phyloP scores from a whole-genome alignment of 768 basidiomycete species.

The Aureoboletus auriporus region DNA sequence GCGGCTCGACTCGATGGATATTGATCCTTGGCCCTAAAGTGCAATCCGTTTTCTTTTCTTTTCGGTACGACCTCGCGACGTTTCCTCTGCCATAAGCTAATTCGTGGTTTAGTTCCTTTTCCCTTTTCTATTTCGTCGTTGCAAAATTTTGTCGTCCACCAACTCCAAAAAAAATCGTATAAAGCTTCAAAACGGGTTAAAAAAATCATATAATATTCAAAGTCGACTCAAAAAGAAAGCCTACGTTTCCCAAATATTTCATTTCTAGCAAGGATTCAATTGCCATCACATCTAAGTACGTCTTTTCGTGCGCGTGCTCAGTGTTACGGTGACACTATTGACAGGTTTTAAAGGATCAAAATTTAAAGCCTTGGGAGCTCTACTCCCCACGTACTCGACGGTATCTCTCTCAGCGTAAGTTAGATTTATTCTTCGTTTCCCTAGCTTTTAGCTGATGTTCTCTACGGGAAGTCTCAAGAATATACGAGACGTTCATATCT shows the following conservation, averaged over 20 bases:
- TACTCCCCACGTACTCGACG: no score
- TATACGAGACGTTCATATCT: no score
- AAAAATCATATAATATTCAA: conserved; percentile 1
- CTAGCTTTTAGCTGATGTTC: no score
- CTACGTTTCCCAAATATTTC: no score
- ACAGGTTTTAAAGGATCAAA: conserved; percentile 1
- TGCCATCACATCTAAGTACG: not conserved
- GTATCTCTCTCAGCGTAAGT: no score
- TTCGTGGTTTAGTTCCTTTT: not conserved
- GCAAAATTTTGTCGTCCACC: not conserved
- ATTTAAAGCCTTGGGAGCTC: not conserved
- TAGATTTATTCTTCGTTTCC: not conserved
- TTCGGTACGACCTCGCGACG: not conserved
- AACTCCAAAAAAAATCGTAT: conserved; percentile 2
- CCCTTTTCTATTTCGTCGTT: not conserved
- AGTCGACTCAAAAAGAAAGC: not conserved
- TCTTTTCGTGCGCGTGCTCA: not conserved
- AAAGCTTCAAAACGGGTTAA: not conserved
- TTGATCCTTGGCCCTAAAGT: conserved; percentile 7
- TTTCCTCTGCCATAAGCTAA: not conserved
- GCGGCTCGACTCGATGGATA: conserved; percentile 10
- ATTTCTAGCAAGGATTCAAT: not conserved
- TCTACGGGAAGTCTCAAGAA: no score
- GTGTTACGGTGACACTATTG: not conserved
- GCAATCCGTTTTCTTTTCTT: not conserved